Conservation (phyloP, 139 green algal genomes). For the Chlamydomonas asymmetrica region DNA sequence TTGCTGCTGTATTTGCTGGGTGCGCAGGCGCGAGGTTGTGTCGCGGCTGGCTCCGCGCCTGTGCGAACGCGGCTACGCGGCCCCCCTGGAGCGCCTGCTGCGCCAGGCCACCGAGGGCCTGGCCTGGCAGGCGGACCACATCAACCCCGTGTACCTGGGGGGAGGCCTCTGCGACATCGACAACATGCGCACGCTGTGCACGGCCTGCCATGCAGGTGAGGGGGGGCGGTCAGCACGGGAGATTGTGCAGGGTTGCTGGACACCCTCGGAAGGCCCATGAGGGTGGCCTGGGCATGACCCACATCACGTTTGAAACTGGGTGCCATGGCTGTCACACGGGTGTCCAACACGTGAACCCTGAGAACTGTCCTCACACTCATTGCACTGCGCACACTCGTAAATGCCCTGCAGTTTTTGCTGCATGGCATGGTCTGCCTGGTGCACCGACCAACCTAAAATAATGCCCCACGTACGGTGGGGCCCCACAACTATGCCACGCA, state of each 20-base stretch:
- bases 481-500: neutral
- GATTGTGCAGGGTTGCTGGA: neutral
- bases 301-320: too few relatives aligned
- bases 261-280: too few relatives aligned
- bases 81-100: conserved; percentile 13
- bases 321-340: too few relatives aligned
- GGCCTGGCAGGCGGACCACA: conserved; percentile 91
- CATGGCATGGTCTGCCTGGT: too few relatives aligned
- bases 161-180: conserved; percentile 85
- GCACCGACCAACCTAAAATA: too few relatives aligned
- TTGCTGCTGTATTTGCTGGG: too few relatives aligned
- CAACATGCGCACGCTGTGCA: conserved; percentile 90
- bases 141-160: conserved; percentile 80
- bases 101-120: conserved; percentile 64
- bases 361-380: neutral
- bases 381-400: too few relatives aligned
- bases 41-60: conserved; percentile 10
- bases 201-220: conserved; percentile 68
- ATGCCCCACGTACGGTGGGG: neutral
- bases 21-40: conserved; percentile 10
- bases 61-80: conserved; percentile 2
- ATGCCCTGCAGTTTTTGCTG: too few relatives aligned
- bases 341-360: neutral
- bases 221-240: too few relatives aligned
- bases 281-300: too few relatives aligned